These are phyloP conservation scores for Cercospora zeae-maydis DNA, from an alignment of 2,329 filamentous ascomycete species.

Conservation along the genomic window DNA sequence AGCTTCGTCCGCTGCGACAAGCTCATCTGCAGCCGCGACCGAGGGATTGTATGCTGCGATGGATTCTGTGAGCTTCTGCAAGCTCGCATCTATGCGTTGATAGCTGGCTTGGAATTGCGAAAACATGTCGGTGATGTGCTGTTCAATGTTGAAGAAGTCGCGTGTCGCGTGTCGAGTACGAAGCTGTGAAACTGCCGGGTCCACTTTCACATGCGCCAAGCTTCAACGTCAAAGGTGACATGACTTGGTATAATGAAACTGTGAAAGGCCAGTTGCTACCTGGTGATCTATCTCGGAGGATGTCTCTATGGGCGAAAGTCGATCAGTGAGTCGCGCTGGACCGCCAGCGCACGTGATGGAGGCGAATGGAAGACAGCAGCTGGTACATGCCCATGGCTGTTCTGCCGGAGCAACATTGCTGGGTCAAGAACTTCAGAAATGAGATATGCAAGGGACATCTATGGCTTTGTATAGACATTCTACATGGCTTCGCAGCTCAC, in stretches of 20 bases:
- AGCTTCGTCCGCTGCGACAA: slow-evolving; percentile 66
- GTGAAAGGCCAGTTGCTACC: too few species aligned
- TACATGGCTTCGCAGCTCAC: not conserved
- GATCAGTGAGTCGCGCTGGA: too few species aligned
- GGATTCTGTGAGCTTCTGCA: slow-evolving; percentile 70
- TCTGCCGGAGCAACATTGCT: not conserved
- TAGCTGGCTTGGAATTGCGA: slow-evolving; percentile 43
- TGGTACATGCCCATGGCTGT: not conserved
- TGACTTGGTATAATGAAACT: too few species aligned
- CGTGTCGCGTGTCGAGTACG: slow-evolving; percentile 4
- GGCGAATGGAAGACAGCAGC: too few species aligned
- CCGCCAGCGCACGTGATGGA: too few species aligned
- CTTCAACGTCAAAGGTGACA: not conserved
- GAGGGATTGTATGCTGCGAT: slow-evolving; percentile 80
- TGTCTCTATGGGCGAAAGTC: too few species aligned
- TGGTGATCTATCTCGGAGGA: too few species aligned
- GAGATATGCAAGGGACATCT: not conserved
- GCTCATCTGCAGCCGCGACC: slow-evolving; percentile 61
- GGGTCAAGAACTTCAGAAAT: not conserved
- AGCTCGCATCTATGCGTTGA: slow-evolving; percentile 46
- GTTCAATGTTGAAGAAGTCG: not conserved
- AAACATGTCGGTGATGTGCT: slow-evolving; percentile 37
- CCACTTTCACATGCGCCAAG: slow-evolving; percentile 9
- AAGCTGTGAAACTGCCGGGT: not conserved
- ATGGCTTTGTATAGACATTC: not conserved